phyloP scores from a whole-genome alignment of 2,329 filamentous ascomycete species.

The Xylariaceae sp. region DNA sequence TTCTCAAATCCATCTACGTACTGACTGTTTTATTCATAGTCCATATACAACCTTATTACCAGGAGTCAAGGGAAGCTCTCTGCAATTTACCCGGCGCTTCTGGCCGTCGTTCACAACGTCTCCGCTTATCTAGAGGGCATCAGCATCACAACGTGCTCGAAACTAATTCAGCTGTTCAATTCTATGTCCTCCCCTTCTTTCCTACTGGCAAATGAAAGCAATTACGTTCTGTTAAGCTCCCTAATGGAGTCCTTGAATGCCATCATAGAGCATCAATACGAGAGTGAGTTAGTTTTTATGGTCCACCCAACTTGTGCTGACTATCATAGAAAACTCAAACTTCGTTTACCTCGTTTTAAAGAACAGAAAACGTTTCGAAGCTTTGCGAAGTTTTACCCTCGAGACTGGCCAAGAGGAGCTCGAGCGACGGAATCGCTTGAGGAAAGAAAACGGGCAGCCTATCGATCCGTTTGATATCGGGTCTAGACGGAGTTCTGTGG shows the following conservation, averaged over 20 bases:
- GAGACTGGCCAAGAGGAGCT: slow-evolving; percentile 91
- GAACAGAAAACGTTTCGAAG: slow-evolving; percentile 77
- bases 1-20: slow-evolving; percentile 9
- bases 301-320: slow-evolving; percentile 16
- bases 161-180: slow-evolving; percentile 78
- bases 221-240: slow-evolving; percentile 74
- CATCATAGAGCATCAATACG: slow-evolving; percentile 83
- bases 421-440: slow-evolving; percentile 66
- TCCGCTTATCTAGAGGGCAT: slow-evolving; percentile 77
- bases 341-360: slow-evolving; percentile 74
- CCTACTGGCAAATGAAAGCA: slow-evolving; percentile 84
- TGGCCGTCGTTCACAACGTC: slow-evolving; percentile 92
- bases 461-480: slow-evolving; percentile 44
- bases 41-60: slow-evolving; percentile 86
- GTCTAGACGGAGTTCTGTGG: slow-evolving; percentile 57
- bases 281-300: slow-evolving; percentile 46
- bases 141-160: slow-evolving; percentile 68
- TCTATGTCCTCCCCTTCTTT: slow-evolving; percentile 94
- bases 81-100: slow-evolving; percentile 83
- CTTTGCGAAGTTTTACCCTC: slow-evolving; percentile 78
- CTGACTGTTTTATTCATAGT: slow-evolving; percentile 44
- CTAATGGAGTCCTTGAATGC: slow-evolving; percentile 85
- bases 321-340: slow-evolving; percentile 63
- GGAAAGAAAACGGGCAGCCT: slow-evolving; percentile 55
- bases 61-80: slow-evolving; percentile 85